phyloP scores from a whole-genome alignment of 1,284 basidiomycete species.

The Tilletia setariae region DNA sequence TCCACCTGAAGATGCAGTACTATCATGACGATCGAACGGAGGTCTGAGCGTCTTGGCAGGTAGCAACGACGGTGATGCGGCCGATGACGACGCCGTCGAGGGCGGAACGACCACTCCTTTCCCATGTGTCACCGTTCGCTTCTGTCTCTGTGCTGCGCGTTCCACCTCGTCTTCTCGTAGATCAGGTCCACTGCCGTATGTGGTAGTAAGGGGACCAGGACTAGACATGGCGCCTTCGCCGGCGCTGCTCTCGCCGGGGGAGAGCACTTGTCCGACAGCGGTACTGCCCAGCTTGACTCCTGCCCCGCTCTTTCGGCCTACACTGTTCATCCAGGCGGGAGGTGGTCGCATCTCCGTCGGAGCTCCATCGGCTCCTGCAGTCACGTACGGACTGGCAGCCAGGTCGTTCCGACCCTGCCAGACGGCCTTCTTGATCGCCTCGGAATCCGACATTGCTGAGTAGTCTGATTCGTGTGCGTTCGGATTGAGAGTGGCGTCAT shows the following conservation, averaged over 20 bases:
- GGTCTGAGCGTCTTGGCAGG: background rate
- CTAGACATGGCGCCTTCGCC: background rate
- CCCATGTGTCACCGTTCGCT: background rate
- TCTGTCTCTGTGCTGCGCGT: background rate
- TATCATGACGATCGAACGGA: background rate
- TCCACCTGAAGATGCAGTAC: background rate
- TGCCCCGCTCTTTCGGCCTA: slow-evolving; percentile 15
- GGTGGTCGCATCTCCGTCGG: slow-evolving; percentile 13
- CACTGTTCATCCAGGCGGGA: slow-evolving; percentile 13
- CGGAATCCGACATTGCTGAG: slow-evolving; percentile 14
- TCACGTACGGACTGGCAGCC: slow-evolving; percentile 14
- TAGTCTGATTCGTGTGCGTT: background rate
- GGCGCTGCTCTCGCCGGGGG: slow-evolving; percentile 10
- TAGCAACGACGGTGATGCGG: background rate
- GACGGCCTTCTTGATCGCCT: slow-evolving; percentile 16
- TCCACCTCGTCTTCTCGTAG: background rate
- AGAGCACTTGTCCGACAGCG: slow-evolving; percentile 10
- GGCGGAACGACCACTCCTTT: background rate
- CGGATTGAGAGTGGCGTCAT: background rate
- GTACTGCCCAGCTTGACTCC: slow-evolving; percentile 5
- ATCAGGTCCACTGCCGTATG: background rate
- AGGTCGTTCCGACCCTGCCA: slow-evolving; percentile 4
- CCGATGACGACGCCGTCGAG: background rate
- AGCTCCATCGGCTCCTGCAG: background rate
- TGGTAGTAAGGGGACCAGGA: background rate